A percentile compares a stretch with the other conserved stretches of the same genome.
Evolutionary conservation across 2,329 filamentous ascomycete species (phyloP).

Genomic region (Ophiobolus disseminans): DNA sequence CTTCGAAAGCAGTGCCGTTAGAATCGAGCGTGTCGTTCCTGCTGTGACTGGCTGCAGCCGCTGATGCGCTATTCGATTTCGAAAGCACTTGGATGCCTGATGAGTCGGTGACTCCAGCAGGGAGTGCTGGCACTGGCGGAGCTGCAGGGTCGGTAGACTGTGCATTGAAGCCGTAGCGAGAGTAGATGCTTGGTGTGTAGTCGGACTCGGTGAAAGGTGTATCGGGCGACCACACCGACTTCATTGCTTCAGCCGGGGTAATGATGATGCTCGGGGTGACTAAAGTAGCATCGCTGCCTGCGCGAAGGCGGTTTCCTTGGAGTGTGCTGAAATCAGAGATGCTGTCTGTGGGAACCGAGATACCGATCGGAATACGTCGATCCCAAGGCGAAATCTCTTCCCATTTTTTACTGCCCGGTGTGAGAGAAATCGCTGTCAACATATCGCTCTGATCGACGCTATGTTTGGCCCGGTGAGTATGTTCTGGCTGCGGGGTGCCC

Average conservation of each 20-base stretch:
- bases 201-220: conserved; percentile 66
- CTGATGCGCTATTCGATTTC: conserved; percentile 2
- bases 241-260: conserved; percentile 60
- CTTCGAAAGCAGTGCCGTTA: conserved; percentile 52
- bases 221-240: conserved; percentile 65
- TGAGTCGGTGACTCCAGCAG: conserved; percentile 26
- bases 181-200: conserved; percentile 67
- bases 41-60: conserved; percentile 20
- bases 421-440: conserved; percentile 38
- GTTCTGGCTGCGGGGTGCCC: conserved; percentile 41
- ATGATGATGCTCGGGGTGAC: conserved; percentile 61
- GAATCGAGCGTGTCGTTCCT: conserved; percentile 47
- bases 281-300: conserved; percentile 43
- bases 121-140: conserved; percentile 59
- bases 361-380: conserved; percentile 75
- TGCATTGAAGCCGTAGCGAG: conserved; percentile 57
- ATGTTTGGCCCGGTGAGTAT: conserved; percentile 17
- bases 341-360: conserved; percentile 66
- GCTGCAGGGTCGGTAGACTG: conserved; percentile 46
- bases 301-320: conserved; percentile 45
- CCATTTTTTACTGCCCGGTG: conserved; percentile 40
- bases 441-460: conserved; percentile 31
- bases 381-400: conserved; percentile 70
- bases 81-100: conserved; percentile 8
- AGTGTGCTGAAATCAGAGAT: conserved; percentile 50